Conservation (phyloP, 148 eudicot species). For the Talinum fruticosum region DNA sequence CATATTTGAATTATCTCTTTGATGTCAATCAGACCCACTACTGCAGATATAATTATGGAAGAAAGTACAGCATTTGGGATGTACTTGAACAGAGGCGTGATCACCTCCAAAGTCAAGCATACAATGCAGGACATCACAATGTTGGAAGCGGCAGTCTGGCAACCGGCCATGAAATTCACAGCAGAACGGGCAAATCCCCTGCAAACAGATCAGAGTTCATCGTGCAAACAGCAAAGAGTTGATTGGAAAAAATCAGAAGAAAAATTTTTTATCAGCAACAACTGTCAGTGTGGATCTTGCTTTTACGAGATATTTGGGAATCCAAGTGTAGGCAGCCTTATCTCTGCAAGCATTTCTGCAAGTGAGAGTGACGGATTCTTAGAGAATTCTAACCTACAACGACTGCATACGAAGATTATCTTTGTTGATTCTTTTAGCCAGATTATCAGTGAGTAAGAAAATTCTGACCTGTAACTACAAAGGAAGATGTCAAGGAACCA, state of each 20-base stretch:
- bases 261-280: too few relatives aligned
- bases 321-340: too few relatives aligned
- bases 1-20: conserved; percentile 31
- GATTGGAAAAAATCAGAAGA: too few relatives aligned
- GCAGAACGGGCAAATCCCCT: conserved; percentile 78
- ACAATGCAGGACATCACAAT: conserved; percentile 62
- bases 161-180: conserved; percentile 67
- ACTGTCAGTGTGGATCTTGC: too few relatives aligned
- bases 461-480: conserved; percentile 49
- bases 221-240: neutral
- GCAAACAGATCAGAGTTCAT: neutral
- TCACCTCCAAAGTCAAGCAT: conserved; percentile 52
- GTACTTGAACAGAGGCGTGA: conserved; percentile 66
- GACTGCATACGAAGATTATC: too few relatives aligned
- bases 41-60: conserved; percentile 62
- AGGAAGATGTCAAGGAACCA: conserved; percentile 72
- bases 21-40: conserved; percentile 56
- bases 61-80: conserved; percentile 63
- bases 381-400: too few relatives aligned
- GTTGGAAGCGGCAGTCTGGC: conserved; percentile 63
- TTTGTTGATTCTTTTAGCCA: too few relatives aligned
- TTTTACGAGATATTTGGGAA: too few relatives aligned
- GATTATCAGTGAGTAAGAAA: too few relatives aligned
- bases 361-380: too few relatives aligned
- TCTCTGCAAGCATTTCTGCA: too few relatives aligned